These are phyloP conservation scores for Solanum hybrid DNA, from an alignment of 305 asterid species.

Conservation along the genomic window DNA sequence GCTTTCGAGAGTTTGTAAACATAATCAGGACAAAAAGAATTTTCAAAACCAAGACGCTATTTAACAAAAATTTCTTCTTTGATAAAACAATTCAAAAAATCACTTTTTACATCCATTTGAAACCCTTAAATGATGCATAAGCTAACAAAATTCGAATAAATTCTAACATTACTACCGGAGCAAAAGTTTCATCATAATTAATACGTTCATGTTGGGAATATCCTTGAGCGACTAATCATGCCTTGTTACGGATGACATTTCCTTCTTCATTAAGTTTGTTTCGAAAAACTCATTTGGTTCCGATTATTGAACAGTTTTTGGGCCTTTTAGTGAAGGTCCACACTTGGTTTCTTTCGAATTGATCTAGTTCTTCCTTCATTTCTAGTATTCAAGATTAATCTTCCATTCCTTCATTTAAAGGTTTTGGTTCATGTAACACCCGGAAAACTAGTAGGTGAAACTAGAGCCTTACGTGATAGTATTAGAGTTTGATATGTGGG, in stretches of 20 bases:
- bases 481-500: neutral
- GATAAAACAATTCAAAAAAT: neutral
- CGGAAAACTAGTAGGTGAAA: neutral
- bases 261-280: neutral
- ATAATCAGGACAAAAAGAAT: neutral
- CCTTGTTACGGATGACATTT: neutral
- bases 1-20: neutral
- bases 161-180: neutral
- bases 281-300: neutral
- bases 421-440: neutral
- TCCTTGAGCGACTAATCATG: neutral
- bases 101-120: neutral
- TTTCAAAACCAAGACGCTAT: neutral
- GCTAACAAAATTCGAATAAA: too few relatives aligned
- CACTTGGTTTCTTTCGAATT: neutral
- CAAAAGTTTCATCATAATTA: neutral
- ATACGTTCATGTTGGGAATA: neutral
- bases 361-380: neutral
- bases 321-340: neutral
- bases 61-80: neutral
- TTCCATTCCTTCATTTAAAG: neutral
- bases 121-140: neutral
- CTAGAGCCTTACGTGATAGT: neutral
- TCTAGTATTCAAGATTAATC: neutral
- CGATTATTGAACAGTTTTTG: too few relatives aligned